These are phyloP conservation scores for Penicillium steckii DNA, from an alignment of 495 filamentous ascomycete species.

Conservation along the genomic window DNA sequence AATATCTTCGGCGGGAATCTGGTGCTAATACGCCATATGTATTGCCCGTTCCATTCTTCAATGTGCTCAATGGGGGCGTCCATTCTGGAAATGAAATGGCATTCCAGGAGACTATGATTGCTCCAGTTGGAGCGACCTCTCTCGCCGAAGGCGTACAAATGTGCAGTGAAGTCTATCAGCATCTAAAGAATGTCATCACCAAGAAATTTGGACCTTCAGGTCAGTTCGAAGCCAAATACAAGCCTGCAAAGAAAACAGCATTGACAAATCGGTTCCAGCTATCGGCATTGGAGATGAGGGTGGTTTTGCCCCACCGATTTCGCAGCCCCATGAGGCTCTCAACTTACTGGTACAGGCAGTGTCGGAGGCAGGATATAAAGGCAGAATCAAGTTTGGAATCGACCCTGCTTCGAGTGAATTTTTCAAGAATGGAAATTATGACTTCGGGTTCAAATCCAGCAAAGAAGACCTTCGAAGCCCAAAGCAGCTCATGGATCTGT, in stretches of 20 bases:
- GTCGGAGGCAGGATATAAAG: constrained; percentile 19
- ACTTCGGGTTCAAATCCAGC: constrained; percentile 37
- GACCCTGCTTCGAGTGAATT: constrained; percentile 36
- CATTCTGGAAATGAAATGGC: constrained; percentile 36
- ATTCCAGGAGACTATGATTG: constrained; percentile 38
- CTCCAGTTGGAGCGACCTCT: constrained; percentile 28
- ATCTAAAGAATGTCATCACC: constrained; percentile 21
- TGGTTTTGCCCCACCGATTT: constrained; percentile 34
- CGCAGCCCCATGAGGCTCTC: constrained; percentile 27
- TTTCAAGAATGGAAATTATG: constrained; percentile 23
- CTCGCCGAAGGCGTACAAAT: constrained; percentile 29
- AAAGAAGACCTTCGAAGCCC: neutral
- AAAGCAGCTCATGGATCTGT: constrained; percentile 14
- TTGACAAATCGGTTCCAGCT: no score
- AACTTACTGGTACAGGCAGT: constrained; percentile 28
- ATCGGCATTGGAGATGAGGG: constrained; percentile 34
- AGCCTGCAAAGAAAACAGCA: no score
- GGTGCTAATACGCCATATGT: constrained; percentile 21
- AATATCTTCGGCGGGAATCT: constrained; percentile 30
- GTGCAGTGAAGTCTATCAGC: constrained; percentile 29
- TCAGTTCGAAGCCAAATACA: neutral
- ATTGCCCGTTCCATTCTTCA: constrained; percentile 37
- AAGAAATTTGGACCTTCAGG: constrained; percentile 23
- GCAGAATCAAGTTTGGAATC: constrained; percentile 30
- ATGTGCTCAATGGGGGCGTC: constrained; percentile 36